Evolutionary conservation across 2,329 filamentous ascomycete species (phyloP), one percentile per base, ranked within the genome.

Genomic region (Fusarium chaquense): DNA sequence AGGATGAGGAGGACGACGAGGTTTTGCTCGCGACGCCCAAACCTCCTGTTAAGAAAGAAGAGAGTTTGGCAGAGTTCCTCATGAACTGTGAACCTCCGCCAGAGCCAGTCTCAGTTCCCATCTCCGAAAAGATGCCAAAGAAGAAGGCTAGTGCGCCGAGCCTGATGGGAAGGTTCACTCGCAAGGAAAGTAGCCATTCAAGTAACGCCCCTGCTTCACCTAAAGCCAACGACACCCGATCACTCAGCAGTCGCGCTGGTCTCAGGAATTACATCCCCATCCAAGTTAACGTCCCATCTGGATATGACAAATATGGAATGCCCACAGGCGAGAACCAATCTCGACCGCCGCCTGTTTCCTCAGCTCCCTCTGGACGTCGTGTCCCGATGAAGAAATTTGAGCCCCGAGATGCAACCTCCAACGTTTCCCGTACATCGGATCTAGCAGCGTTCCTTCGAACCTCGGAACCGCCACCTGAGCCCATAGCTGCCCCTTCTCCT

Each of bases 51-150:
- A 83, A 83, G 66, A 81, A 85, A 67, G 88, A 91, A 75, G 90
- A 94, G 78, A 91, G 88, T 67, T 78, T 94, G 50, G 87, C 91
- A 33, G 92, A 94, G 68, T 94, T 94, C 75, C 78, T 94, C 41
- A 87, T 86, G 63, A 92, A 88, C 77, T 90, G 87, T 62, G 86
- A 90, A 40, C 91, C 92, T 8, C 90, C 91, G 1, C 81, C 84
- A 1, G 83, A 85, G 67, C 82, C 86, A 4, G 74, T 82, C 0
- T 70, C 76, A 0, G 75, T 77, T 26, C 70, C 75, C 35, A 76
- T 79, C 45, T 76, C 77, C 4, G 75, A 79, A 32, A 78, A 77
- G 59, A 71, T 77, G 7, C 83, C 87, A 10, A 89, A 87, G 80
- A 91, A 90, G 82, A 91, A 91, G 80, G 83, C 84, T 15, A 90